Percentiles rank a stretch among this genome's conserved stretches.
These are phyloP conservation scores for Forsythia viridissima DNA, from an alignment of 257 asterid genomes.

Conservation along the genomic window DNA sequence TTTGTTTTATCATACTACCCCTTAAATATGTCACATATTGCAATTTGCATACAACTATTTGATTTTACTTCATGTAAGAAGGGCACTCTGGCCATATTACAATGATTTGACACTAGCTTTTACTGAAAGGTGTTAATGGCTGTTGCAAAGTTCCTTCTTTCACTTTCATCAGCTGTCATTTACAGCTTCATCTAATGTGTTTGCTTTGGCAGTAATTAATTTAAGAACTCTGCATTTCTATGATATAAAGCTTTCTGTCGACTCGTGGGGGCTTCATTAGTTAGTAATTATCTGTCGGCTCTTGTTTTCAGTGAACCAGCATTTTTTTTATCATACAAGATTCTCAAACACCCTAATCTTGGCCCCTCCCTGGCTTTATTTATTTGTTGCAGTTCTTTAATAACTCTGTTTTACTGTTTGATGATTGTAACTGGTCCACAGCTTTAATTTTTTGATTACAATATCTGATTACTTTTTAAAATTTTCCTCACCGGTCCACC, in stretches of 20 bases:
- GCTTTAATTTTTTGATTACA: conserved; percentile 35
- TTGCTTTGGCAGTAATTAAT: conserved; percentile 1
- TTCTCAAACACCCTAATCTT: conserved; percentile 44
- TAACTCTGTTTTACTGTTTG: conserved; percentile 30
- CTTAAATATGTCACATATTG: not conserved
- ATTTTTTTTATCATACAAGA: conserved; percentile 67
- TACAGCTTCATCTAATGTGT: conserved; percentile 25
- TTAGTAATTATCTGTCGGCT: conserved; percentile 49
- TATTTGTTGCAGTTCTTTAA: conserved; percentile 33
- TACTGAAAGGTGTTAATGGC: conserved; percentile 41
- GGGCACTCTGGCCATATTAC: conserved; percentile 39
- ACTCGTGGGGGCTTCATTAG: conserved; percentile 53
- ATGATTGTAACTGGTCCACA: conserved; percentile 53
- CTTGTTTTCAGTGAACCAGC: conserved; percentile 43
- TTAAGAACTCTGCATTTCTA: not conserved
- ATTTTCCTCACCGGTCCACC: conserved; percentile 39
- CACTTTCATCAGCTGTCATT: conserved; percentile 46
- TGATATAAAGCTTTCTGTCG: conserved; percentile 27
- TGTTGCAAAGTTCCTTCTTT: conserved; percentile 54
- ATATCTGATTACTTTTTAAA: conserved; percentile 15
- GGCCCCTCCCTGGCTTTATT: conserved; percentile 30
- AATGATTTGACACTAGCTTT: conserved; percentile 35
- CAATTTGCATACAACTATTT: not conserved
- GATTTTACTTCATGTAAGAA: conserved; percentile 8
- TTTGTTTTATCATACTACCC: conserved; percentile 33